A percentile compares a stretch with the other conserved stretches of the same genome.
Conservation (phyloP, 2,329 filamentous ascomycete genomes). For the Gyromitra esculenta region DNA sequence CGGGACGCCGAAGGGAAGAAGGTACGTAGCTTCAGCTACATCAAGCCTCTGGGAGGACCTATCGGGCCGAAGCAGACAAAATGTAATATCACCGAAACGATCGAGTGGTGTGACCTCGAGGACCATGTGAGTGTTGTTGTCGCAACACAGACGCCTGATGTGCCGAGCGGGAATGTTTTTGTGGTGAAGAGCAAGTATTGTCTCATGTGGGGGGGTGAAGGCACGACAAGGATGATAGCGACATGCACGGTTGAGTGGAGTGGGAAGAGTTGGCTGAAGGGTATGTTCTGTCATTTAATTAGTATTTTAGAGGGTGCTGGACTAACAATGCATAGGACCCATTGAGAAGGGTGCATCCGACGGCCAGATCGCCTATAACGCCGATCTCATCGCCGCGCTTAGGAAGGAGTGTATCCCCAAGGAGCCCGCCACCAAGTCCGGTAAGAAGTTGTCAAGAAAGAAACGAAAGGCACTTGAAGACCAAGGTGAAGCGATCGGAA, state of each 20-base stretch:
- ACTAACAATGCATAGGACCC: constrained; percentile 69
- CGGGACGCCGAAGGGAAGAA: constrained; percentile 70
- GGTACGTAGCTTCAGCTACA: constrained; percentile 81
- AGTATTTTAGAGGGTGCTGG: constrained; percentile 31
- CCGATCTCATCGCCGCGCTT: constrained; percentile 78
- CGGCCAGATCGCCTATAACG: constrained; percentile 84
- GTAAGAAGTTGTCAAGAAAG: constrained; percentile 72
- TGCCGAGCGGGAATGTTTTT: constrained; percentile 92
- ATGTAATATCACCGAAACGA: constrained; percentile 83
- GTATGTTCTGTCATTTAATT: constrained; percentile 64
- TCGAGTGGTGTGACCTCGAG: constrained; percentile 88
- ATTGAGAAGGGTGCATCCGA: constrained; percentile 97
- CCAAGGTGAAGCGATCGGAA: constrained; percentile 63
- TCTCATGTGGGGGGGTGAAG: constrained; percentile 83
- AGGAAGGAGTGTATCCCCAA: constrained; percentile 77
- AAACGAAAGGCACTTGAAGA: constrained; percentile 65
- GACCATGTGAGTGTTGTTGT: constrained; percentile 84
- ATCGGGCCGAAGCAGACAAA: constrained; percentile 96
- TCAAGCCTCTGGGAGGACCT: constrained; percentile 83
- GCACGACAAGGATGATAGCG: constrained; percentile 83
- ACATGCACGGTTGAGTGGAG: constrained; percentile 95
- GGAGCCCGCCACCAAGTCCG: constrained; percentile 62
- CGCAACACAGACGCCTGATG: constrained; percentile 89
- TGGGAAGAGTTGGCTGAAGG: constrained; percentile 97
- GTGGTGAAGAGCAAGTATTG: constrained; percentile 93